These are phyloP conservation scores for Quercus lobata DNA, from an alignment of 331 rosid species.

Conservation along the genomic window DNA sequence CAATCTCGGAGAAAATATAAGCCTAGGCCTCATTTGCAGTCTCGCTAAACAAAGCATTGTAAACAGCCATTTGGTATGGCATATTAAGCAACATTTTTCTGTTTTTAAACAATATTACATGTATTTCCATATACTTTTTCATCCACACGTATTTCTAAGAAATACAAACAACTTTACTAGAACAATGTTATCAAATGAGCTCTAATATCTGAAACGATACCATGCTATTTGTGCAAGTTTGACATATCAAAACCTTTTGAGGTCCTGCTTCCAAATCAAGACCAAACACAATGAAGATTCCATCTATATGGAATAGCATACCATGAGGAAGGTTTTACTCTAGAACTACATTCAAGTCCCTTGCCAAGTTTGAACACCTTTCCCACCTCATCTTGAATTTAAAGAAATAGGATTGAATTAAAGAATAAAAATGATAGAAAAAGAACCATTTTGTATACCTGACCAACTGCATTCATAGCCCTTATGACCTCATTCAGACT, in stretches of 20 bases:
- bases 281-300: conserved; percentile 2
- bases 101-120: no score
- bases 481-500: conserved; percentile 81
- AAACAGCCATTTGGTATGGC: neutral
- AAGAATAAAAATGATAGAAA: neutral
- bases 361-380: neutral
- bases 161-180: no score
- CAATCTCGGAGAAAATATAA: neutral
- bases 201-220: neutral
- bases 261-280: conserved; percentile 9
- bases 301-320: neutral
- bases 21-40: neutral
- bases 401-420: neutral
- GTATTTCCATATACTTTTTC: no score
- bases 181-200: no score
- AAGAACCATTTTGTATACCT: conserved; percentile 46
- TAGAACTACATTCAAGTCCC: neutral
- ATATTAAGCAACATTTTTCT: no score
- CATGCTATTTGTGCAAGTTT: neutral
- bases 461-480: conserved; percentile 81
- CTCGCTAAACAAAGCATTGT: neutral
- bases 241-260: neutral
- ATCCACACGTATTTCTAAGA: no score
- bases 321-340: conserved; percentile 10
- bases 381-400: neutral